phyloP scores from a whole-genome alignment of 202 grass and related monocot genomes.

The Dendrocalamus latiflorus region DNA sequence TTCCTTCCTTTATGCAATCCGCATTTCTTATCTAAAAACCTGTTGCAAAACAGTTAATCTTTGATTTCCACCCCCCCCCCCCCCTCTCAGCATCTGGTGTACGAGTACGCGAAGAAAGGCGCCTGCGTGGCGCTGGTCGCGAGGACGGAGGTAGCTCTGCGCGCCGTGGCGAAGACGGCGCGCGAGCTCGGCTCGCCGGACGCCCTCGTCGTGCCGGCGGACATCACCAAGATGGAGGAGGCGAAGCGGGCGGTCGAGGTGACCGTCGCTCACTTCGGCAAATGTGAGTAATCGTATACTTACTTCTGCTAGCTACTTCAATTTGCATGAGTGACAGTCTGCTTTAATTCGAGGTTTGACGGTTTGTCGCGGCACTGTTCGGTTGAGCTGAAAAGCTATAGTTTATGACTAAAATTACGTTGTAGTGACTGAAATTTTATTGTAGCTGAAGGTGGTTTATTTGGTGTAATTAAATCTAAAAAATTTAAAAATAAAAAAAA shows the following conservation, averaged over 20 bases:
- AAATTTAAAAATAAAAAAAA: too few relatives aligned
- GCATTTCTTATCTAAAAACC: background rate
- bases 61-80: too few relatives aligned
- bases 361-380: background rate
- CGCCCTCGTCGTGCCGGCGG: conserved; percentile 42
- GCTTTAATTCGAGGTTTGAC: too few relatives aligned
- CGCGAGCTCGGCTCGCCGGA: conserved; percentile 42
- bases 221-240: conserved; percentile 46
- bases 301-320: too few relatives aligned
- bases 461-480: too few relatives aligned
- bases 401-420: too few relatives aligned
- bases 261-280: conserved; percentile 54
- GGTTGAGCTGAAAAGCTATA: too few relatives aligned
- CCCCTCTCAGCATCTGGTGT: conserved; percentile 37
- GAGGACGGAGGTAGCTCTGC: conserved; percentile 45
- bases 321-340: too few relatives aligned
- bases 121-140: too few relatives aligned
- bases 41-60: background rate
- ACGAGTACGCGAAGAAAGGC: too few relatives aligned
- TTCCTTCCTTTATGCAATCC: background rate
- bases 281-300: conserved; percentile 11
- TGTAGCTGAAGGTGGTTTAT: too few relatives aligned
- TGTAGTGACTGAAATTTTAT: too few relatives aligned
- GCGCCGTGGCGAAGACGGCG: conserved; percentile 47
- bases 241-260: conserved; percentile 52